Evolutionary conservation across 192 early-diverging fungal species (phyloP), one percentile per base, ranked within the genome.

Genomic region (Podila minutissima): DNA sequence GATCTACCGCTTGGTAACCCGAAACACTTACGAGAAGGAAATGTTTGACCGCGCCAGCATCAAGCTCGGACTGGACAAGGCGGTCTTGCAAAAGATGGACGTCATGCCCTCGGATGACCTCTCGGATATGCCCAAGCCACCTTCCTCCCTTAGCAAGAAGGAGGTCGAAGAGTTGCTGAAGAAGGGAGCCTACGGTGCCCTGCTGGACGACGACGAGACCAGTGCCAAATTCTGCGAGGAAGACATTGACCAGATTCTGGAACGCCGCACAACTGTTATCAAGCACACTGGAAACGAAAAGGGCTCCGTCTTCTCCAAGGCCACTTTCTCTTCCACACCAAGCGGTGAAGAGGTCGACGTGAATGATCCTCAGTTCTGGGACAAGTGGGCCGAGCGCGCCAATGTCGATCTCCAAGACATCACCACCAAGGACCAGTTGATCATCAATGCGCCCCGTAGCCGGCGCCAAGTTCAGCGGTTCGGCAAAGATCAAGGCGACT

Each of bases 11-110:
- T 78, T 96, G 13, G 89, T 96, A 17, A 95, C 92, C 24, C 84
- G 91, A 49, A 95, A 95, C 72, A 96, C 95, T 0, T 96, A 96
- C 73, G 95, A 96, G 75, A 92, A 92, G 29, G 95, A 95, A 59
- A 96, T 96, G 95, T 96, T 96, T 88, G 94, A 96, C 76, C 86
- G 92, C 10, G 95, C 95, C 10, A 94, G 95, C 66, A 90, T 96
- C 89, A 96, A 96, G 67, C 86, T 96, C 6, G 95, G 95, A 61
- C 83, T 96, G 12, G 95, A 96, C 69, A 87, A 88, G 58, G 95
- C 95, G 17, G 87, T 96, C n/a, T 84, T 96, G 79, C 93, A 94
- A 74, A 86, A 92, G 53, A 93, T 92, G 91, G 93, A 93, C 64
- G 88, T 85, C 4, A 82, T 88, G 68, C 86, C 87, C 8, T 57